Evolutionary conservation across 352 stramenopile species (phyloP), one percentile per base, ranked within the genome.

Genomic region (Globisporangium abappressorium): DNA sequence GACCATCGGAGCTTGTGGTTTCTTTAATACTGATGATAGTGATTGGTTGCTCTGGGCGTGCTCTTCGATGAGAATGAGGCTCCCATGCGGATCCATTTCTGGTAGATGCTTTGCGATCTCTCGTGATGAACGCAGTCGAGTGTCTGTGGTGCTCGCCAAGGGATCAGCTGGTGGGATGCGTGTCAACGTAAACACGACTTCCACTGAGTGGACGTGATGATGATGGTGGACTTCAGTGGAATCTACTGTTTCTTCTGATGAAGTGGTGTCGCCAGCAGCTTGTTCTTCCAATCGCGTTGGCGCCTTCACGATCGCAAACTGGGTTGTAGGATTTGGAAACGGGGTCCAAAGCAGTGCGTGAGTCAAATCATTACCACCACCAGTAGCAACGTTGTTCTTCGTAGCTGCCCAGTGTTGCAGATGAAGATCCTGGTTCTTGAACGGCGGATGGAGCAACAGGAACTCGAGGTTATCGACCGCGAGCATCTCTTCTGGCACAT

Each of bases 41-140:
- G 51, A 38, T 41, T 46, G 33, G 1, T 65, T 57, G 11, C 60
- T 22, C 15, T 65, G 47, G 57, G 63, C 49, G 11, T 58, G 22
- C 20, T 89, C 79, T 69, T 90, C 73, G 18, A 89, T 66, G 26
- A 91, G 55, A 26, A 84, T 54, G 14, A 87, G 68, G 38, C 81
- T 88, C 12, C 83, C 81, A 30, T 69, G 61, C 6, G 77, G 76
- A 69, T 91, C 80, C 18, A 85, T 70, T 0, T 61, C 63, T 15
- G 54, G 63, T 5, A 79, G 49, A 46, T 67, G 64, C 41, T 72
- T 51, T 1, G 71, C 65, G 7, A 78, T 43, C 33, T 58, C 34
- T 7, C 8, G 9, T 5, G 63, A 51, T 5, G 36, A 63, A 1
- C 4, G 43, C 1, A 71, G 54, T 3, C 73, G 53, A 33, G 41